Evolutionary conservation across 768 basidiomycete species (phyloP).

Genomic region (Lactarius tabidus): DNA sequence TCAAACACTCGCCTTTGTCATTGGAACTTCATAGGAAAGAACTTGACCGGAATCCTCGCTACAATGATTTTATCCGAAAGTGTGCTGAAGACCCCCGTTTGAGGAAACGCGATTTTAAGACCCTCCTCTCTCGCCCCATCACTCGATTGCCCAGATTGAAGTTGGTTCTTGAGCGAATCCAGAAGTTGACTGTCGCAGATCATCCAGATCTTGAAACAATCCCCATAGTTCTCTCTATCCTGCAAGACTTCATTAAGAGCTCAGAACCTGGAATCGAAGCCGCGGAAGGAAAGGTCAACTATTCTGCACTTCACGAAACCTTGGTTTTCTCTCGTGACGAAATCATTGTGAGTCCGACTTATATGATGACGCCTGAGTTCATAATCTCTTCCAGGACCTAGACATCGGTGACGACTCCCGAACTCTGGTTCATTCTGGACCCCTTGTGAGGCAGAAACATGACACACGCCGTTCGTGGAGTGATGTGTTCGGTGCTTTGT

Average conservation of each 20-base stretch:
- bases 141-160: conserved; percentile 82
- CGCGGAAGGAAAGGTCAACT: conserved; percentile 88
- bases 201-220: conserved; percentile 78
- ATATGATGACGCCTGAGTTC: conserved; percentile 9
- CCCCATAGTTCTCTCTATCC: conserved; percentile 62
- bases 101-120: conserved; percentile 71
- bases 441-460: conserved; percentile 53
- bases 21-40: conserved; percentile 80
- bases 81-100: conserved; percentile 61
- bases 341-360: conserved; percentile 55
- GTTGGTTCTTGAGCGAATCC: conserved; percentile 65
- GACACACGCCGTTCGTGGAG: conserved; percentile 73
- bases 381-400: conserved; percentile 55
- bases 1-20: conserved; percentile 84
- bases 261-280: conserved; percentile 88
- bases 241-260: conserved; percentile 73
- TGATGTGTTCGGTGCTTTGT: conserved; percentile 58
- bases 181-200: conserved; percentile 61
- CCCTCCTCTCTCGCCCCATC: conserved; percentile 81
- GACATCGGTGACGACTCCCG: conserved; percentile 75
- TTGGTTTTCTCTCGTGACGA: conserved; percentile 73
- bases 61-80: conserved; percentile 61
- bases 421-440: conserved; percentile 63
- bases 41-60: conserved; percentile 60
- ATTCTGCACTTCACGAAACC: conserved; percentile 76